Conservation (phyloP, 2,329 filamentous ascomycete genomes). For the Trichoderma sp. region DNA sequence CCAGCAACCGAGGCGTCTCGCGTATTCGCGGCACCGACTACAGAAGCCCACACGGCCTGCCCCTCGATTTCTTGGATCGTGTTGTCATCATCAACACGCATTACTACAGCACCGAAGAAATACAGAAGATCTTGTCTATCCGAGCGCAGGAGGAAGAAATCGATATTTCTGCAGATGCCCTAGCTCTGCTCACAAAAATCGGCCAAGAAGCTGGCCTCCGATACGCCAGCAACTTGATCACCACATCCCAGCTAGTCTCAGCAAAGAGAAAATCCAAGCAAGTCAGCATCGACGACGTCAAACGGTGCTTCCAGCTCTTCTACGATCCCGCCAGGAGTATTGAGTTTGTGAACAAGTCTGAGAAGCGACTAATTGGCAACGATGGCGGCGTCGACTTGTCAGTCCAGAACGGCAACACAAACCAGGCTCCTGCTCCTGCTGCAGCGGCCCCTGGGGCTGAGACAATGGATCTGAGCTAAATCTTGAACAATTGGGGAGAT, state of each 20-base stretch:
- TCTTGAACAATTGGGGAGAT: background rate
- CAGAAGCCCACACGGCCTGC: conserved; percentile 87
- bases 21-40: conserved; percentile 93
- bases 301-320: conserved; percentile 91
- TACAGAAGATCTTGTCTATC: conserved; percentile 89
- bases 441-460: conserved; percentile 36
- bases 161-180: conserved; percentile 83
- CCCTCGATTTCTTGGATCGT: conserved; percentile 92
- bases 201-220: conserved; percentile 87
- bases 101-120: conserved; percentile 77
- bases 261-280: conserved; percentile 84
- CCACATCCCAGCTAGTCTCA: conserved; percentile 83
- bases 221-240: conserved; percentile 98
- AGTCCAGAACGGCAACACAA: conserved; percentile 39
- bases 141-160: conserved; percentile 95
- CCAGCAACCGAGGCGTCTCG: conserved; percentile 90
- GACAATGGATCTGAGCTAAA: conserved; percentile 50
- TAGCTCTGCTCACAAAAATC: conserved; percentile 93
- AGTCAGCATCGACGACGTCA: conserved; percentile 83
- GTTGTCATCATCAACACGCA: conserved; percentile 96
- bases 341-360: conserved; percentile 85
- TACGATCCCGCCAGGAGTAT: conserved; percentile 87
- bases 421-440: background rate
- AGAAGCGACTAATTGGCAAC: conserved; percentile 90
- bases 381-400: conserved; percentile 76